Conservation (phyloP, 805 yeast genomes). For the Blastobotrys americana region DNA sequence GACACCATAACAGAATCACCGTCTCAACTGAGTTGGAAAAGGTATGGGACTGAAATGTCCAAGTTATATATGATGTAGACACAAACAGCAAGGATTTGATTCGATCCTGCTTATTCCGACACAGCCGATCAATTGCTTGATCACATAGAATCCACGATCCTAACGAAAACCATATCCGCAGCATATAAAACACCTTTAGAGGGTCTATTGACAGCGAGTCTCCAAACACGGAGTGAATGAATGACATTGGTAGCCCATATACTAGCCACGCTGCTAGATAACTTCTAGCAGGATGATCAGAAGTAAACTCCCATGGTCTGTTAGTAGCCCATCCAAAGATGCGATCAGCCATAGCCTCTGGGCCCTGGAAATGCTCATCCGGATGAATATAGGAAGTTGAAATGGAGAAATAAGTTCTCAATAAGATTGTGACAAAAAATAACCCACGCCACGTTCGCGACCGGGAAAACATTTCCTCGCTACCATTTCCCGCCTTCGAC, state of each 20-base stretch:
- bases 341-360: slow-evolving; percentile 55
- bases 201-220: slow-evolving; percentile 34
- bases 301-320: slow-evolving; percentile 79
- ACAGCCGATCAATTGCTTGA: slow-evolving; percentile 41
- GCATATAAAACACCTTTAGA: slow-evolving; percentile 43
- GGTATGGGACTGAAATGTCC: slow-evolving; percentile 77
- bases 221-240: slow-evolving; percentile 30
- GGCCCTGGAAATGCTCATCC: slow-evolving; percentile 92
- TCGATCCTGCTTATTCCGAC: slow-evolving; percentile 44
- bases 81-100: slow-evolving; percentile 34
- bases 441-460: slow-evolving; percentile 42
- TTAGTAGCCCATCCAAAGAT: slow-evolving; percentile 40
- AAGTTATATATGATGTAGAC: slow-evolving; percentile 59
- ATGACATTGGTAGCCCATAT: slow-evolving; percentile 58
- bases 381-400: slow-evolving; percentile 90
- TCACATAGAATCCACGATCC: slow-evolving; percentile 33
- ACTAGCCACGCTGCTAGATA: slow-evolving; percentile 56
- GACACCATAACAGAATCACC: slow-evolving; percentile 40
- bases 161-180: slow-evolving; percentile 43
- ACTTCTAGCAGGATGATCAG: slow-evolving; percentile 58
- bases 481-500: not conserved
- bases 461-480: slow-evolving; percentile 3
- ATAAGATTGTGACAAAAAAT: slow-evolving; percentile 39
- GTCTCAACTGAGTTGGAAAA: slow-evolving; percentile 82
- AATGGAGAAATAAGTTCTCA: slow-evolving; percentile 51